Conservation (phyloP, 371 early-diverging fungal genomes). For the Apophysomyces elegans region DNA sequence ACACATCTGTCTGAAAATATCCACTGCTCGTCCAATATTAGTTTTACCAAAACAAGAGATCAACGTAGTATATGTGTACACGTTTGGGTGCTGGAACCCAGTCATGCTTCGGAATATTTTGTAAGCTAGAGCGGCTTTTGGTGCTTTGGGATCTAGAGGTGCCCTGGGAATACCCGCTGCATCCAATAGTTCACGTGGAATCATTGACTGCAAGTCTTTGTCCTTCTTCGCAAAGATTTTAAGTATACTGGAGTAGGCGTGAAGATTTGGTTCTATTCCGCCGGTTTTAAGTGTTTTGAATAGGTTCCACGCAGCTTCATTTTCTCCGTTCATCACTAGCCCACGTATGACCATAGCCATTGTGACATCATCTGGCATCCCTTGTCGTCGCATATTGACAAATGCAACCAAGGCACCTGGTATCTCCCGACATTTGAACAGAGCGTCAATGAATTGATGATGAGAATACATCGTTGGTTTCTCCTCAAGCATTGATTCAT, state of each 20-base stretch:
- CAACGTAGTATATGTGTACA: slow-evolving; percentile 51
- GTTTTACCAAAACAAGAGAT: slow-evolving; percentile 52
- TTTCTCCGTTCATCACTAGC: slow-evolving; percentile 41
- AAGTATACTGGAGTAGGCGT: slow-evolving; percentile 40
- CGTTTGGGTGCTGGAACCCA: slow-evolving; percentile 45
- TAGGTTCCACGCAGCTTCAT: slow-evolving; percentile 40
- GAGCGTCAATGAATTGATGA: slow-evolving; percentile 34
- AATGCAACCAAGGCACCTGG: slow-evolving; percentile 42
- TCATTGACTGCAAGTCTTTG: neutral
- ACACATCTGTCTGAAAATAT: slow-evolving; percentile 45
- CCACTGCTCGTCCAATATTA: slow-evolving; percentile 37
- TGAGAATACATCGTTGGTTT: slow-evolving; percentile 19
- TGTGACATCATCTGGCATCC: slow-evolving; percentile 45
- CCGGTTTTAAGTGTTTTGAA: slow-evolving; percentile 34
- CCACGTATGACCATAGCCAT: slow-evolving; percentile 50
- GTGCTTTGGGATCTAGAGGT: slow-evolving; percentile 18
- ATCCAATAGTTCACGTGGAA: slow-evolving; percentile 18
- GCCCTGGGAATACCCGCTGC: slow-evolving; percentile 26
- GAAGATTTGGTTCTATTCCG: slow-evolving; percentile 38
- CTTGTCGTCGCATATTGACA: slow-evolving; percentile 32
- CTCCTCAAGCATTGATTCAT: slow-evolving; percentile 6
- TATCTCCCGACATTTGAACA: slow-evolving; percentile 50
- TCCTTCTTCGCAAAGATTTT: slow-evolving; percentile 29
- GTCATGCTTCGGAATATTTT: slow-evolving; percentile 41
- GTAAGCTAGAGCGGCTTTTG: slow-evolving; percentile 33